Percentiles rank a stretch among this genome's conserved stretches.
Conservation (phyloP, 805 yeast genomes). For the Kluyveromyces nonfermentans region DNA sequence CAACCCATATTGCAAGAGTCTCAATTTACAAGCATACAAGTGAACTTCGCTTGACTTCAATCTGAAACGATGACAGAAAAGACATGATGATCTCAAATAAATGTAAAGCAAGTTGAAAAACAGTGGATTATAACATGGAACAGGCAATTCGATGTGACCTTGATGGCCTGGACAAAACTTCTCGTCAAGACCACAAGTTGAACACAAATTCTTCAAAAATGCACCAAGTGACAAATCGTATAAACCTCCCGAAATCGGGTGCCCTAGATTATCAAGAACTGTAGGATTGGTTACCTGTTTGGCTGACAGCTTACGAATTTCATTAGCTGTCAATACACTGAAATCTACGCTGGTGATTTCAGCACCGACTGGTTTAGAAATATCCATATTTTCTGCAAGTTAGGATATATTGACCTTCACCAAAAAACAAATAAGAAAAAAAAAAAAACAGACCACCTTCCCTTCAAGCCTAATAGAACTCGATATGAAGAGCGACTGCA, state of each 20-base stretch:
- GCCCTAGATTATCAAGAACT: constrained; percentile 93
- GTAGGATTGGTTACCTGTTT: constrained; percentile 93
- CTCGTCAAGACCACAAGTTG: constrained; percentile 94
- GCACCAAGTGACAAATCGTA: constrained; percentile 97
- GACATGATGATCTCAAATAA: constrained; percentile 73
- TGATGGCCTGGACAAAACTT: constrained; percentile 95
- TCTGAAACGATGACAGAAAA: constrained; percentile 83
- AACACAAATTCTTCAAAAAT: constrained; percentile 75
- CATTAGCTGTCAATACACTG: constrained; percentile 71
- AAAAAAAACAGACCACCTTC: no score
- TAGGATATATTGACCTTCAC: background rate
- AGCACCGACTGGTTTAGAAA: constrained; percentile 92
- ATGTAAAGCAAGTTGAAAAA: constrained; percentile 88
- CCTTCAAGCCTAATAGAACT: no score
- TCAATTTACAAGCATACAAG: constrained; percentile 65
- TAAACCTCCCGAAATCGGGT: constrained; percentile 87
- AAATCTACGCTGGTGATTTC: constrained; percentile 90
- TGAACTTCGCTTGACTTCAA: constrained; percentile 63
- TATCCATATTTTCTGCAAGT: constrained; percentile 55
- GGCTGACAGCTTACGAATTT: constrained; percentile 79
- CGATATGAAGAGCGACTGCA: background rate
- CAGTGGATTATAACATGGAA: constrained; percentile 90
- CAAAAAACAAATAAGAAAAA: background rate
- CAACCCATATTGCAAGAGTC: constrained; percentile 80
- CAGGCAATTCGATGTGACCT: constrained; percentile 95